Percentiles rank a stretch among this genome's conserved stretches.
phyloP scores from a whole-genome alignment of 352 stramenopile species.

The Pythium sp. region DNA sequence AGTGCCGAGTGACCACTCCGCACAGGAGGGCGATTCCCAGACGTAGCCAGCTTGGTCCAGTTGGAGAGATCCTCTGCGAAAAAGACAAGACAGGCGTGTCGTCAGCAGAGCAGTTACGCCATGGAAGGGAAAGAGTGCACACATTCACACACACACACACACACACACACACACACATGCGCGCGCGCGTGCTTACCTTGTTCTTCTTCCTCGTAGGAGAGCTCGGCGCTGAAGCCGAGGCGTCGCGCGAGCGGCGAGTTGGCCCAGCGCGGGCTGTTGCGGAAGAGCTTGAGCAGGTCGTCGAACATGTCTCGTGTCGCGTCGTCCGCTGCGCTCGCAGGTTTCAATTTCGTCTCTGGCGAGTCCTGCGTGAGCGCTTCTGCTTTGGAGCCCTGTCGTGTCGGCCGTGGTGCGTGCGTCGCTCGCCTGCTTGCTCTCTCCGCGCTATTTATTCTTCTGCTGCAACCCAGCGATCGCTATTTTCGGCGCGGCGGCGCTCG shows the following conservation, averaged over 20 bases:
- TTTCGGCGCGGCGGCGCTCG: conserved; percentile 1
- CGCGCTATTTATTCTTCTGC: conserved; percentile 8
- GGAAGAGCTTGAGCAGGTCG: conserved; percentile 81
- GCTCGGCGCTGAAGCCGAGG: conserved; percentile 64
- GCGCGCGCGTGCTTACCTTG: conserved; percentile 23
- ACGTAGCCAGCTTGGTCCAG: conserved; percentile 76
- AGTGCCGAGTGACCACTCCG: conserved; percentile 79
- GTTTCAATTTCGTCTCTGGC: conserved; percentile 17
- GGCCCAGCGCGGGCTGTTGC: conserved; percentile 74
- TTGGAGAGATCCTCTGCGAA: conserved; percentile 51
- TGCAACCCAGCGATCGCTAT: conserved; percentile 11
- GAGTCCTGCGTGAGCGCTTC: conserved; percentile 2
- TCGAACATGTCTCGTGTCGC: conserved; percentile 40
- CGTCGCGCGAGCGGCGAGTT: conserved; percentile 71
- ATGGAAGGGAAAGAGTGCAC: neutral
- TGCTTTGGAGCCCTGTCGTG: neutral
- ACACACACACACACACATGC: neutral
- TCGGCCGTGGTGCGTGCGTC: neutral
- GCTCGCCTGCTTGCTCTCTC: neutral
- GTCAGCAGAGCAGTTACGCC: conserved; percentile 11
- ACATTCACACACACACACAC: too few species aligned
- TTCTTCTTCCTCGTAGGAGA: conserved; percentile 63
- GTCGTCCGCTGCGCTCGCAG: neutral
- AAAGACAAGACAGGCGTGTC: neutral
- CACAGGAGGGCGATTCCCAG: conserved; percentile 61